A percentile compares a stretch with the other conserved stretches of the same genome.
Evolutionary conservation across 306 rosid species (phyloP).

Genomic region (Corylus avellana): DNA sequence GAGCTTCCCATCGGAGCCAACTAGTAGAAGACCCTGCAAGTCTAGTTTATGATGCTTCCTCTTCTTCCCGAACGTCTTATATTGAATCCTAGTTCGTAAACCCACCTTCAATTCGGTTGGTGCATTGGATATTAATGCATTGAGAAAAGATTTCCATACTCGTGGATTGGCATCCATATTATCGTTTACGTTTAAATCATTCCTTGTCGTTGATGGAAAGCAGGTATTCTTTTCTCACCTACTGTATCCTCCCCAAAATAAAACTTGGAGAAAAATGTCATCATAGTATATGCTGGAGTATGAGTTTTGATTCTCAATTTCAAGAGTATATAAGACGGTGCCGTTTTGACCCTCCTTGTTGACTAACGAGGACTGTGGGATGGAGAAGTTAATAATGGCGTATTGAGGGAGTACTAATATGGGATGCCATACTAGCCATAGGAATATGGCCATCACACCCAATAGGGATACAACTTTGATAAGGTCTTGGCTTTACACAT

Average conservation of each 20-base stretch:
- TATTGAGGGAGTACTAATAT: conserved; percentile 17
- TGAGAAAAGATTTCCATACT: too few species aligned
- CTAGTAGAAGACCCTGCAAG: too few species aligned
- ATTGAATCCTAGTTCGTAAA: too few species aligned
- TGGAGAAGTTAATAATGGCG: conserved; percentile 36
- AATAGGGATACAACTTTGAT: conserved; percentile 28
- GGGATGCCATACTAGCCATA: conserved; percentile 24
- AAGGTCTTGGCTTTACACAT: conserved; percentile 33
- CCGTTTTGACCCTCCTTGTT: conserved; percentile 17
- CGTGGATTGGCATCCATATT: too few species aligned
- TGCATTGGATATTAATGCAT: too few species aligned
- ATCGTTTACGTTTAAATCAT: too few species aligned
- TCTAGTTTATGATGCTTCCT: too few species aligned
- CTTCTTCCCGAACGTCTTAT: too few species aligned
- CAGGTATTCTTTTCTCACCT: conserved; percentile 35
- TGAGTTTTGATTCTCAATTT: conserved; percentile 45
- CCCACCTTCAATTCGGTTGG: too few species aligned
- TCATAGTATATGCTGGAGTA: conserved; percentile 41
- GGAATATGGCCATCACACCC: conserved; percentile 35
- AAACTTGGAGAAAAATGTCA: conserved; percentile 30
- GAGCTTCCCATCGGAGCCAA: too few species aligned
- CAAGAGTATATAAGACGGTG: conserved; percentile 30
- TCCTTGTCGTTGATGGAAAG: conserved; percentile 35
- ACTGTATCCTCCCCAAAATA: conserved; percentile 35
- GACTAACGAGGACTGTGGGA: conserved; percentile 21